Base-by-base conservation (phyloP, 1,139 yeast species). In the Pichia sp. region DNA sequence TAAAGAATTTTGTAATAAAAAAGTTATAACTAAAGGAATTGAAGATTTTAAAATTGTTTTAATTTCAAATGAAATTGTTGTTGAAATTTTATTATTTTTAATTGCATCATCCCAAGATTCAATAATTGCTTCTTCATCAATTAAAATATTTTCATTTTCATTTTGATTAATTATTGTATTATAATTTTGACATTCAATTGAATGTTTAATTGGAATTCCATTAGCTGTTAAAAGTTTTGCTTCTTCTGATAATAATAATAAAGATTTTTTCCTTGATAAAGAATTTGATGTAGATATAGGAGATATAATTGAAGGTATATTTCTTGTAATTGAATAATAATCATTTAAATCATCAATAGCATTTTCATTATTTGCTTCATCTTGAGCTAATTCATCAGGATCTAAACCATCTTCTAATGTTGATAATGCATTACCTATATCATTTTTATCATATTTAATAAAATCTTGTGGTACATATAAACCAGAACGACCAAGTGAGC, bases 401-500 rank as follows among this genome's bases (percentile, higher is more conserved):
- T 51, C 51, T 3, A 32, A 10, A 11, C 30, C 45, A 20, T 37
- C 40, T 26, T 48, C 51, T 46, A 55, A 46, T 9, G 41, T 31
- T 9, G 50, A 38, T n/a, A 54, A 37, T 5, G 45, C 54, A 27
- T 42, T 38, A 3, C 48, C 54, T 5, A 56, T 44, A 26, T 49
- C 51, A 5, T 43, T 39, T 25, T 48, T 46, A 23, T 46, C 41
- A 22, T 46, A 51, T 22, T 42, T 50, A 31, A 61, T 56, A 53
- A 76, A 76, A 58, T 77, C 82, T 26, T 70, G 65, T 0, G 82
- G 81, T 25, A 73, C 58, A 44, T 65, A 76, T 9, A 77, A 61
- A 0, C 81, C 80, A 8, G 75, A 72, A 52, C 78, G 70, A 7
- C 80, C 80, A 3, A 70, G 63, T 3, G 80, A 73, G 1, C 80